Percentiles rank a stretch among this genome's conserved stretches.
Evolutionary conservation across 2,329 filamentous ascomycete genomes (phyloP).

Genomic region (Metarhizium brunneum): DNA sequence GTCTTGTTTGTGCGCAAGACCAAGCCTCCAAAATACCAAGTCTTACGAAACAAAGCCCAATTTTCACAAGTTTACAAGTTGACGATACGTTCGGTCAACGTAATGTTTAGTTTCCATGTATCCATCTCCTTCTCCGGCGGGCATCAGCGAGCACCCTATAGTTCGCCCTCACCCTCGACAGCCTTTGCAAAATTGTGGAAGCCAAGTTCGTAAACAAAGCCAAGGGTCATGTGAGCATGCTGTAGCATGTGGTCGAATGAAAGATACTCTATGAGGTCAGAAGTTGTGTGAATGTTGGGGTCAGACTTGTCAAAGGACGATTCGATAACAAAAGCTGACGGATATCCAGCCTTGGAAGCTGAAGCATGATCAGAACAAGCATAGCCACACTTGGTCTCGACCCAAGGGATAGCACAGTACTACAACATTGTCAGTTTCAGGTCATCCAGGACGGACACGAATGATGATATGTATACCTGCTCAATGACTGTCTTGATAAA

Average conservation of each 20-base stretch:
- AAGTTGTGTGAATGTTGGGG: slow-evolving; percentile 60
- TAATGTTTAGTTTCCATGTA: not conserved
- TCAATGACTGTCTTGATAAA: slow-evolving; percentile 89
- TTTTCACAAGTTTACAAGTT: not conserved
- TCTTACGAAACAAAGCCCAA: not conserved
- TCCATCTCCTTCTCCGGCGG: not conserved
- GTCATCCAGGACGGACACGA: not conserved
- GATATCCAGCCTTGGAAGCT: slow-evolving; percentile 65
- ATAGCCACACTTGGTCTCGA: slow-evolving; percentile 83
- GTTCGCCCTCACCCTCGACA: not conserved
- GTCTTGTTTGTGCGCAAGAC: not conserved
- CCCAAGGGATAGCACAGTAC: slow-evolving; percentile 84
- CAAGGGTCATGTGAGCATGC: slow-evolving; percentile 77
- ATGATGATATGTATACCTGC: slow-evolving; percentile 20
- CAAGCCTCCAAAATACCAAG: not conserved
- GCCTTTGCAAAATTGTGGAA: slow-evolving; percentile 54
- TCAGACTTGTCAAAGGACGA: slow-evolving; percentile 58
- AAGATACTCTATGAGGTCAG: slow-evolving; percentile 61
- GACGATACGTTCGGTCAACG: not conserved
- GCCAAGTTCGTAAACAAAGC: slow-evolving; percentile 74
- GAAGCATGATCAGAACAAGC: slow-evolving; percentile 71
- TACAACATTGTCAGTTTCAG: slow-evolving; percentile 18
- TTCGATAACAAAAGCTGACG: slow-evolving; percentile 69
- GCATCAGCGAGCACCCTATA: not conserved
- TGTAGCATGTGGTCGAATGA: slow-evolving; percentile 89